Conservation (phyloP, 176 grass and related monocot species). For the Oryza officinalis region DNA sequence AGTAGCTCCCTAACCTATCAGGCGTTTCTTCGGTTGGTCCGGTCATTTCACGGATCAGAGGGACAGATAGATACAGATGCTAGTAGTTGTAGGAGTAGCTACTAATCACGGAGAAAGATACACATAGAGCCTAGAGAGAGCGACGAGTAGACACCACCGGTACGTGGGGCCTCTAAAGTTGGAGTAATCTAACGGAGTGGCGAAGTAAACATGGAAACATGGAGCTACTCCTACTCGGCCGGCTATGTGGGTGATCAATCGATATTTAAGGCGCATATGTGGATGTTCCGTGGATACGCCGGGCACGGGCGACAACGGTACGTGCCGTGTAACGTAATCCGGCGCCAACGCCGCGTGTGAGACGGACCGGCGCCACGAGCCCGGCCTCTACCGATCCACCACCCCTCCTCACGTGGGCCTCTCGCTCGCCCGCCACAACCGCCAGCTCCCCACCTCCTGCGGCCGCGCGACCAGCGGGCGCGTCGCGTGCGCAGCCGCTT, state of each 20-base stretch:
- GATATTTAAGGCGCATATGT: conserved; percentile 17
- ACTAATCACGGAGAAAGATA: not conserved
- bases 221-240: not conserved
- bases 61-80: not conserved
- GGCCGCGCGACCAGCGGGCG: no score
- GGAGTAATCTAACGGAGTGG: not conserved
- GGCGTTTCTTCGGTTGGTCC: conserved; percentile 28
- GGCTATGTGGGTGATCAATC: not conserved
- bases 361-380: conserved; percentile 29
- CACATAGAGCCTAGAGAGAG: not conserved
- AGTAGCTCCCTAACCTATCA: not conserved
- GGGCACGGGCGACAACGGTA: conserved; percentile 18
- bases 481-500: no score
- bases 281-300: not conserved
- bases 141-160: not conserved
- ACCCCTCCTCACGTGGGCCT: conserved; percentile 49
- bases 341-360: conserved; percentile 23
- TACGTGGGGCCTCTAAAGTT: not conserved
- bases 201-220: not conserved
- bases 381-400: conserved; percentile 18
- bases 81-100: not conserved
- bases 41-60: not conserved
- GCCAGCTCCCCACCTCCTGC: not conserved
- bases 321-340: conserved; percentile 43
- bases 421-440: conserved; percentile 36